Conservation (phyloP, 495 filamentous ascomycete genomes). For the Xylaria castorea region DNA sequence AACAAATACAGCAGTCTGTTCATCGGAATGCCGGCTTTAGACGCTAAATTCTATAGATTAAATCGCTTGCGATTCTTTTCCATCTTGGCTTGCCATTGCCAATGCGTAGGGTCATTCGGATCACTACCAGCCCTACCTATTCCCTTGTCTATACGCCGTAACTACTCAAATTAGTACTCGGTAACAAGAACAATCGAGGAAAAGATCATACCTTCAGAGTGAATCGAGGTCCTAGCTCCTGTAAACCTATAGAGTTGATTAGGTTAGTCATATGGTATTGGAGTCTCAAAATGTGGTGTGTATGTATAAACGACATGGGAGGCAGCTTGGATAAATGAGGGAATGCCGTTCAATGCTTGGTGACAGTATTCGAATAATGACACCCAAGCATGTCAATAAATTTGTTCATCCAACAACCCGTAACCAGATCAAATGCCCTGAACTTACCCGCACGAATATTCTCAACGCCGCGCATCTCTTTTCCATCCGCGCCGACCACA, state of each 20-base stretch:
- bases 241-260: constrained; percentile 32
- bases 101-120: constrained; percentile 67
- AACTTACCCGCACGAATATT: constrained; percentile 73
- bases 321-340: background rate
- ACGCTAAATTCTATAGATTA: constrained; percentile 67
- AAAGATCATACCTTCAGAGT: constrained; percentile 33
- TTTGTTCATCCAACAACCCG: background rate
- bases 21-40: background rate
- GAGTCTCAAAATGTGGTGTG: background rate
- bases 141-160: constrained; percentile 89
- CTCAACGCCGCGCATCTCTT: constrained; percentile 80
- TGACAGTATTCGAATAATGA: background rate
- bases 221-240: constrained; percentile 39
- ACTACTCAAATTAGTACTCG: constrained; percentile 48
- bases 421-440: background rate
- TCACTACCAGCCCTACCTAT: constrained; percentile 83
- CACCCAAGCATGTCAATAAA: background rate
- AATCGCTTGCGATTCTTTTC: constrained; percentile 94
- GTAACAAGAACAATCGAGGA: background rate
- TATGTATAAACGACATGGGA: too few species aligned
- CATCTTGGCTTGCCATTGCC: constrained; percentile 93
- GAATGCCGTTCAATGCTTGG: background rate
- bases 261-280: constrained; percentile 12
- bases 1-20: background rate
- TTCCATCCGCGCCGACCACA: constrained; percentile 85